A percentile compares a stretch with the other conserved stretches of the same genome.
phyloP scores from a whole-genome alignment of 768 basidiomycete species.

The Ramaria sp. region DNA sequence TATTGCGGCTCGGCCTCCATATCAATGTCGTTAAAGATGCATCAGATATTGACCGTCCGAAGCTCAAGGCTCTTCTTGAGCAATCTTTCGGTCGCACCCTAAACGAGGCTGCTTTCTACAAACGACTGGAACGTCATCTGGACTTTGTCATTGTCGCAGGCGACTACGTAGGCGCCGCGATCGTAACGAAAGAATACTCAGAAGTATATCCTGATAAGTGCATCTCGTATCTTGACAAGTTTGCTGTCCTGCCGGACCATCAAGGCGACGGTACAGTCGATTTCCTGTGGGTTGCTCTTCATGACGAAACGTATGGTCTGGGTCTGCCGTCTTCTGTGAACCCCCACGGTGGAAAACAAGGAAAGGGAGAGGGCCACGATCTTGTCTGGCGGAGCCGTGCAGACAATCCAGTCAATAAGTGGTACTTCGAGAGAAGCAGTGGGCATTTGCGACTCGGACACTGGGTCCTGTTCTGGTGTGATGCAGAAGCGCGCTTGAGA shows the following conservation, averaged over 20 bases:
- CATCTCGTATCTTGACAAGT: constrained; percentile 97
- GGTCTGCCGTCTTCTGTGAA: constrained; percentile 91
- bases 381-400: constrained; percentile 91
- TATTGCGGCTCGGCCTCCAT: constrained; percentile 80
- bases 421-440: constrained; percentile 95
- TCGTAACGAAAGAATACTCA: constrained; percentile 59
- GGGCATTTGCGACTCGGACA: constrained; percentile 79
- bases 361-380: constrained; percentile 83
- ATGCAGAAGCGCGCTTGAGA: constrained; percentile 79
- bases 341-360: constrained; percentile 87
- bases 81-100: constrained; percentile 73
- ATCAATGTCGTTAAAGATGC: constrained; percentile 69
- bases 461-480: constrained; percentile 98
- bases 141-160: constrained; percentile 93
- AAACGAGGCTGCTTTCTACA: constrained; percentile 65
- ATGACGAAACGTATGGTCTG: constrained; percentile 96
- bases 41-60: constrained; percentile 59
- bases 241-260: constrained; percentile 87
- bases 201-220: constrained; percentile 20
- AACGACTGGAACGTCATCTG: constrained; percentile 59
- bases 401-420: constrained; percentile 95
- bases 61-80: constrained; percentile 76
- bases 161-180: constrained; percentile 89
- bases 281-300: constrained; percentile 96
- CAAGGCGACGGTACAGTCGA: constrained; percentile 99